Evolutionary conservation across 2,329 filamentous ascomycete species (phyloP).

Genomic region (Claviceps digitariae): DNA sequence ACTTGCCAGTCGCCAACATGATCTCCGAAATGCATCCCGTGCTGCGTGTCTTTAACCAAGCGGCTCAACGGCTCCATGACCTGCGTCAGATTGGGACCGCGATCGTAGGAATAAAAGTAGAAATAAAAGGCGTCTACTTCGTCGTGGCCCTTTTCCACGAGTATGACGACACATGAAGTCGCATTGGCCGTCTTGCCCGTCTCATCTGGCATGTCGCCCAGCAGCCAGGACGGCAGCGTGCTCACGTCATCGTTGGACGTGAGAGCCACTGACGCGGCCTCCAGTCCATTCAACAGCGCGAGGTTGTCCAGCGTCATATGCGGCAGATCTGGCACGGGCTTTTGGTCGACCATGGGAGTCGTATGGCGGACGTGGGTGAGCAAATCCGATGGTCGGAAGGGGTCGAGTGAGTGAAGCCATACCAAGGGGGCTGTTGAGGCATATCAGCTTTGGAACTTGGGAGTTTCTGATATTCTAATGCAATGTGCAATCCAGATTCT

Average conservation of each 20-base stretch:
- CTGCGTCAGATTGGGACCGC: conserved; percentile 15
- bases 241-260: conserved; percentile 15
- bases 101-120: conserved; percentile 20
- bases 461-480: neutral
- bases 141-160: conserved; percentile 10
- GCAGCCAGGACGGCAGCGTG: conserved; percentile 12
- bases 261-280: conserved; percentile 10
- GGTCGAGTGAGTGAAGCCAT: conserved; percentile 20
- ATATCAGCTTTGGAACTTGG: neutral
- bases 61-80: conserved; percentile 14
- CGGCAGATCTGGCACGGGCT: conserved; percentile 14
- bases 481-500: no score
- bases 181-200: conserved; percentile 11
- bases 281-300: conserved; percentile 9
- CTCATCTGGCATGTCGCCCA: conserved; percentile 12
- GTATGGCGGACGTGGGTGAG: conserved; percentile 18
- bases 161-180: conserved; percentile 16
- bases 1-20: conserved; percentile 15
- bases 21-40: conserved; percentile 12
- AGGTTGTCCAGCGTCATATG: conserved; percentile 10
- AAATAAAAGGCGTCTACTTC: conserved; percentile 18
- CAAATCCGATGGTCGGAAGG: conserved; percentile 16
- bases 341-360: conserved; percentile 9
- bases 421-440: conserved; percentile 15
- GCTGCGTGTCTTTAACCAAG: conserved; percentile 8